Conservation (phyloP, 352 stramenopile species). For the Globisporangium paroecandrum region DNA sequence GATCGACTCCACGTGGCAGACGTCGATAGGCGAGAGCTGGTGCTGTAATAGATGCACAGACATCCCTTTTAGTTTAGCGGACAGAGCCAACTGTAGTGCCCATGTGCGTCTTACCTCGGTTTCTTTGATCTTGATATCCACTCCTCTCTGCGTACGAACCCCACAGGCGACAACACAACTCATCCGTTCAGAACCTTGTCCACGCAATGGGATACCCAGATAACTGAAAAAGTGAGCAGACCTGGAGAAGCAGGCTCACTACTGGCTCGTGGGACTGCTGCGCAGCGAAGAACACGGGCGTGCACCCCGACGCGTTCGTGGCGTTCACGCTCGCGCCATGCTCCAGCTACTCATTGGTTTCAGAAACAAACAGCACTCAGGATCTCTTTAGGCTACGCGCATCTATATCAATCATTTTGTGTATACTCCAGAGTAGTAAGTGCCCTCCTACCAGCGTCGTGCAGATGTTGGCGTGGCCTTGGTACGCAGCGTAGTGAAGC, state of each 20-base stretch:
- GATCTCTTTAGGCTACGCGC: neutral
- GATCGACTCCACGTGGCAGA: conserved; percentile 44
- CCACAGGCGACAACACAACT: neutral
- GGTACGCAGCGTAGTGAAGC: conserved; percentile 78
- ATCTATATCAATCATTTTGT: neutral
- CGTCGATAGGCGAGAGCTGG: conserved; percentile 54
- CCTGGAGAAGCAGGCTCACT: conserved; percentile 52
- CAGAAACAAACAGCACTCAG: neutral
- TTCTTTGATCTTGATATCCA: conserved; percentile 46
- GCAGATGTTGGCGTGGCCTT: conserved; percentile 45
- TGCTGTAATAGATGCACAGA: conserved; percentile 30
- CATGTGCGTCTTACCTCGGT: conserved; percentile 28
- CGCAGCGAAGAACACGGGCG: conserved; percentile 62
- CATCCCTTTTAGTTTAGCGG: neutral
- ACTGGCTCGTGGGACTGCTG: conserved; percentile 51
- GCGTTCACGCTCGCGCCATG: conserved; percentile 54
- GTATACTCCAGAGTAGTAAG: neutral
- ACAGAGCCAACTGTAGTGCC: neutral
- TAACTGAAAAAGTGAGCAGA: conserved; percentile 10
- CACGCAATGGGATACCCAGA: neutral
- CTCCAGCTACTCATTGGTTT: conserved; percentile 25
- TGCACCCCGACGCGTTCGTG: conserved; percentile 53
- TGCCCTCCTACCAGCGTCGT: conserved; percentile 30
- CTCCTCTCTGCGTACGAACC: conserved; percentile 33
- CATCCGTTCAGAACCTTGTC: neutral